phyloP scores from a whole-genome alignment of 371 early-diverging fungal genomes.

The Lichtheimia ornata region DNA sequence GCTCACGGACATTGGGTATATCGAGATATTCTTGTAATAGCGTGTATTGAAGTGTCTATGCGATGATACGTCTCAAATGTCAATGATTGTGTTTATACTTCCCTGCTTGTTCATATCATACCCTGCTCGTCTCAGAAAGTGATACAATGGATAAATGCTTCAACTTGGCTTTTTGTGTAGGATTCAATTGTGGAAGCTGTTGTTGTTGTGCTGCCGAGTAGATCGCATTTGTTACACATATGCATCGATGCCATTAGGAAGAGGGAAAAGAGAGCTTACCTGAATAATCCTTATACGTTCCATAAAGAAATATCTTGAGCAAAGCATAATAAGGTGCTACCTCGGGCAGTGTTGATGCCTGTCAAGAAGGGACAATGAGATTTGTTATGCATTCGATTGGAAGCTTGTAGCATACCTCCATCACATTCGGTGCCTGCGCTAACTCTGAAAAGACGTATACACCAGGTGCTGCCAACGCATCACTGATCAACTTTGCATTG shows the following conservation, averaged over 20 bases:
- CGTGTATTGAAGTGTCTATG: conserved; percentile 65
- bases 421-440: conserved; percentile 69
- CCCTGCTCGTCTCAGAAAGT: conserved; percentile 64
- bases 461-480: conserved; percentile 74
- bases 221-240: not conserved
- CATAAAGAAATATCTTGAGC: conserved; percentile 76
- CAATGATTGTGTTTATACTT: not conserved
- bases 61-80: not conserved
- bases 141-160: conserved; percentile 79
- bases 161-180: conserved; percentile 67
- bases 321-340: conserved; percentile 61
- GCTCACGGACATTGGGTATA: conserved; percentile 73
- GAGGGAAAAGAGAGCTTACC: conserved; percentile 40
- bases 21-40: conserved; percentile 66
- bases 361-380: conserved; percentile 4
- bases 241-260: not conserved
- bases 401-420: conserved; percentile 51
- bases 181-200: conserved; percentile 63
- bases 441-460: conserved; percentile 84
- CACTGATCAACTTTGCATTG: conserved; percentile 70
- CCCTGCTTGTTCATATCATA: conserved; percentile 18
- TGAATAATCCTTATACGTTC: conserved; percentile 78
- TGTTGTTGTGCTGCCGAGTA: conserved; percentile 41
- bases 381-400: no score
- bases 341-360: conserved; percentile 65